phyloP scores from a whole-genome alignment of 177 flowering plant species.

The Vitis hybrid region DNA sequence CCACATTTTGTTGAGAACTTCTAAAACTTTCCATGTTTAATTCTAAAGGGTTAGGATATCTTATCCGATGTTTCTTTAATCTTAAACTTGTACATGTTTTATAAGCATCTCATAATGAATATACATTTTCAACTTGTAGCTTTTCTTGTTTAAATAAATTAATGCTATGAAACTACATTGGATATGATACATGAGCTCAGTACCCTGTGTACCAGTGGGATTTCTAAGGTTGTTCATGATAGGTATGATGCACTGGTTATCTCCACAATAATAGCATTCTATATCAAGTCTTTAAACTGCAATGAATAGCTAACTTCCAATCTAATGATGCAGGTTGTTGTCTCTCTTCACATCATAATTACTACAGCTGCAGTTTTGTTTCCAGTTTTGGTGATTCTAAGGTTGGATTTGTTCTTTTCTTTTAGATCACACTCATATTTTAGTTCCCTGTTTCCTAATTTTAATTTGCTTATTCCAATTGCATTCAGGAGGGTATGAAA shows the following conservation, averaged over 20 bases:
- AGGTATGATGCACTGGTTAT: not conserved
- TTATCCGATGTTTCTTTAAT: no score
- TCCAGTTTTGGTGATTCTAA: conserved; percentile 78
- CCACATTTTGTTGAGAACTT: no score
- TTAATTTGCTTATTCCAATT: not conserved
- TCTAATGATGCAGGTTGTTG: conserved; percentile 58
- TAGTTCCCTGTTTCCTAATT: not conserved
- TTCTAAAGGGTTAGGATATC: no score
- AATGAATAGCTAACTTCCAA: not conserved
- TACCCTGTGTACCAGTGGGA: no score
- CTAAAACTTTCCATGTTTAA: no score
- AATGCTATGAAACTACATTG: no score
- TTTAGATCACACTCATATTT: not conserved
- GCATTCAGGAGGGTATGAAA: not conserved
- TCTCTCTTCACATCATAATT: conserved; percentile 54
- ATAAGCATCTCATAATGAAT: no score
- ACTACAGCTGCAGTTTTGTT: conserved; percentile 51
- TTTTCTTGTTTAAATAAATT: no score
- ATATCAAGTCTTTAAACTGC: not conserved
- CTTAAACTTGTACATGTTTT: no score
- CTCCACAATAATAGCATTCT: not conserved
- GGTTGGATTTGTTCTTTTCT: conserved; percentile 21
- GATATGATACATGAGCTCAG: no score
- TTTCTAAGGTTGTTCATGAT: no score
- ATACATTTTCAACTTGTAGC: no score